Evolutionary conservation across 805 yeast genomes (phyloP).

Genomic region (Saturnispora quitensis): DNA sequence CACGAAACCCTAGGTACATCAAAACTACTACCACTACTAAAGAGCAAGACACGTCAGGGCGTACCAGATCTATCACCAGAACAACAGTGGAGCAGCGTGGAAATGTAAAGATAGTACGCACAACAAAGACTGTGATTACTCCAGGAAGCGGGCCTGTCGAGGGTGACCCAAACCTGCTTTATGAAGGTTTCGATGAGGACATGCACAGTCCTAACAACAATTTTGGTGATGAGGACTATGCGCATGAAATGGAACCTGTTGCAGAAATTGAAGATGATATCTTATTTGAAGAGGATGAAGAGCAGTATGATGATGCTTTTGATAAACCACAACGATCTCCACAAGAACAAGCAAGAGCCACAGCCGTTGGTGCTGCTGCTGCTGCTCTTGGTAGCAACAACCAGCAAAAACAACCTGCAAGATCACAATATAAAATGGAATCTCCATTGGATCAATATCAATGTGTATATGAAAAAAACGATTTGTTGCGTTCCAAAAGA

Average conservation of each 20-base stretch:
- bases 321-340: neutral
- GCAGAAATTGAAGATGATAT: slow-evolving; percentile 3
- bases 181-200: slow-evolving; percentile 20
- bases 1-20: slow-evolving; percentile 27
- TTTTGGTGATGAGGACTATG: slow-evolving; percentile 11
- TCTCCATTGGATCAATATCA: neutral
- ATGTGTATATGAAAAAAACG: neutral
- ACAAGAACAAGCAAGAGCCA: neutral
- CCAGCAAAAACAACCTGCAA: neutral
- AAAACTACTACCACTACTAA: slow-evolving; percentile 34
- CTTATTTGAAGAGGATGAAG: neutral
- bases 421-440: neutral
- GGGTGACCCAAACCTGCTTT: slow-evolving; percentile 20
- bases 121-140: slow-evolving; percentile 29
- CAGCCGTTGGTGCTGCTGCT: slow-evolving; percentile 7
- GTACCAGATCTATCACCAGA: slow-evolving; percentile 47
- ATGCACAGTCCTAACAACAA: slow-evolving; percentile 14
- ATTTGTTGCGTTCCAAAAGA: neutral
- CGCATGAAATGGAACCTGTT: neutral
- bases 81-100: slow-evolving; percentile 43
- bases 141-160: slow-evolving; percentile 18
- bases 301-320: neutral
- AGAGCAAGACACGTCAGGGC: slow-evolving; percentile 40
- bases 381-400: slow-evolving; percentile 6
- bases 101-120: slow-evolving; percentile 39